Conservation (phyloP, 768 basidiomycete genomes). For the Collybia nuda region DNA sequence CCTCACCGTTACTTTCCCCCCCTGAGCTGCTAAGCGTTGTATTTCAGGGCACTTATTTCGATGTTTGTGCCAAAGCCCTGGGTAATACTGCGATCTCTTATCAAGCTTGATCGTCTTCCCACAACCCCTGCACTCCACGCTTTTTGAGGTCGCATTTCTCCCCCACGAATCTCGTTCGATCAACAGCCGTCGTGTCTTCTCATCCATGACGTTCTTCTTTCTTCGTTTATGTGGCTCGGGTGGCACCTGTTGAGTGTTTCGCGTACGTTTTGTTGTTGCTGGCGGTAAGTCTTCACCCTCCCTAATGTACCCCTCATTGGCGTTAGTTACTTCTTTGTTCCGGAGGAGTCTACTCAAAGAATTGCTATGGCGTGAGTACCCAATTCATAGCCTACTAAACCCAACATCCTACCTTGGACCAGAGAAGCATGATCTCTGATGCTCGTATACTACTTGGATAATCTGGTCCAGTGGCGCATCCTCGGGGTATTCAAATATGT, state of each 20-base stretch:
- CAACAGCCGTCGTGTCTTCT: background rate
- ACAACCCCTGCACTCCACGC: slow-evolving; percentile 4
- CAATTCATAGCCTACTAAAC: too few relatives aligned
- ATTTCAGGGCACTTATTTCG: slow-evolving; percentile 4
- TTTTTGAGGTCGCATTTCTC: background rate
- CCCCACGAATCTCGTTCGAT: slow-evolving; percentile 4
- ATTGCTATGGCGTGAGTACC: too few relatives aligned
- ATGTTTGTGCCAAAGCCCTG: slow-evolving; percentile 7
- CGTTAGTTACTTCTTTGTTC: background rate
- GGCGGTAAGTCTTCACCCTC: background rate
- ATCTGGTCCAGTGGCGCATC: too few relatives aligned
- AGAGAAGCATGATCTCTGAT: too few relatives aligned
- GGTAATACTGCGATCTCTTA: slow-evolving; percentile 6
- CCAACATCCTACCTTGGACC: too few relatives aligned
- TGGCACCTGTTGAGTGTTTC: background rate
- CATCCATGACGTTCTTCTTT: slow-evolving; percentile 6
- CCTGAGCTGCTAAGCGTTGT: background rate
- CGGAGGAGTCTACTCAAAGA: background rate
- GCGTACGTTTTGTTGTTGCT: background rate
- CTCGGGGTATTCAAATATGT: background rate
- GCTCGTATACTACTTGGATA: too few relatives aligned
- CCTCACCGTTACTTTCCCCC: background rate
- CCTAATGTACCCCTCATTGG: too few relatives aligned
- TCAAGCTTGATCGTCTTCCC: slow-evolving; percentile 5
- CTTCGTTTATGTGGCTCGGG: background rate